A percentile compares a stretch with the other conserved stretches of the same genome.
phyloP scores from a whole-genome alignment of 2,329 filamentous ascomycete genomes.

The Apiospora marii region DNA sequence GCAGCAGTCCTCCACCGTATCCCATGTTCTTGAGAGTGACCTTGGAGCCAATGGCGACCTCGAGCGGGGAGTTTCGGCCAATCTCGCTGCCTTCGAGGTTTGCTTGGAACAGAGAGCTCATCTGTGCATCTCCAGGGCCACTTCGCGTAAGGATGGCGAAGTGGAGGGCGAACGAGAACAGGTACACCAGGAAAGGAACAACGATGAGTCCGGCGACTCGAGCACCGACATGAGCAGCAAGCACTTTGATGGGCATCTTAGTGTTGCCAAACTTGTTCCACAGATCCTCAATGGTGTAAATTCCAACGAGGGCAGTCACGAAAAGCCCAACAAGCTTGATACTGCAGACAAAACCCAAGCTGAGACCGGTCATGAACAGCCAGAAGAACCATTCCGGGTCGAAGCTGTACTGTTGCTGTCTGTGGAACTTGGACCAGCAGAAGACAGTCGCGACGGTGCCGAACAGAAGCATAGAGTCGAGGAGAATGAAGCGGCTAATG shows the following conservation, averaged over 20 bases:
- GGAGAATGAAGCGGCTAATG: constrained; percentile 96
- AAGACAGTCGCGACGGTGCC: constrained; percentile 98
- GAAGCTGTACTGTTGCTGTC: constrained; percentile 84
- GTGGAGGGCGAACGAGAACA: constrained; percentile 94
- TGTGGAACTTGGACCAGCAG: constrained; percentile 97
- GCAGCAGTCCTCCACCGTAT: constrained; percentile 93
- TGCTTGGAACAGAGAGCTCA: constrained; percentile 99
- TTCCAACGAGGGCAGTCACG: constrained; percentile 89
- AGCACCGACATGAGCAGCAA: constrained; percentile 80
- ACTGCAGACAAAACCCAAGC: constrained; percentile 97
- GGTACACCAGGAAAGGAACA: constrained; percentile 88
- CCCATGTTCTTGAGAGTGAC: constrained; percentile 99
- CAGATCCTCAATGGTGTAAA: constrained; percentile 95
- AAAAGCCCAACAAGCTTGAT: constrained; percentile 99
- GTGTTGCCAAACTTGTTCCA: constrained; percentile 98
- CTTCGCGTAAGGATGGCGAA: constrained; percentile 93
- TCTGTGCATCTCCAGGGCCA: constrained; percentile 97
- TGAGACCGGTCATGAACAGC: constrained; percentile 92
- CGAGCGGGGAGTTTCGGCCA: constrained; percentile 91
- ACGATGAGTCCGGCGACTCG: constrained; percentile 88
- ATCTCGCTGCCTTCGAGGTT: constrained; percentile 94
- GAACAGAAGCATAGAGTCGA: constrained; percentile 98
- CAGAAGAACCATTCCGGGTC: constrained; percentile 92
- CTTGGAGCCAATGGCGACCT: constrained; percentile 87
- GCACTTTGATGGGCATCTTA: constrained; percentile 75